Evolutionary conservation across 2,329 filamentous ascomycete genomes (phyloP), one percentile per base, ranked within the genome.

Genomic region (Ophiostoma triangulosporum): DNA sequence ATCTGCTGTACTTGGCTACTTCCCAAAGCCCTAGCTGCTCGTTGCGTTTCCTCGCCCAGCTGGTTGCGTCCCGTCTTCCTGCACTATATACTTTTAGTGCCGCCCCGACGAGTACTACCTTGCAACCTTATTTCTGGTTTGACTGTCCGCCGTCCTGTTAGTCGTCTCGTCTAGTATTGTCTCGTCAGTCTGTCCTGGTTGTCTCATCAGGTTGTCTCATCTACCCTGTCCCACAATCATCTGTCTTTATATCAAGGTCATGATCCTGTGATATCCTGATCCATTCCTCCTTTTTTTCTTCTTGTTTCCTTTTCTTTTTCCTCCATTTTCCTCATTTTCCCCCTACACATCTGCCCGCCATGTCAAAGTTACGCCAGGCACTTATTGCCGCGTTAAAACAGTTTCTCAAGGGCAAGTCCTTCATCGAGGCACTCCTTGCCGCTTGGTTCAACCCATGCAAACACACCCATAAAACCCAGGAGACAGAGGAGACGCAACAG

Each of bases 381-480:
- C 67, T 83, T 61, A 61, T 77, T 57, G 70, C 75, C 58, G 77
- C 76, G 56, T 66, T 81, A 64, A 79, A 73, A 68, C 78, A 76
- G 60, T 69, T 83, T 53, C 67, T 80, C 50, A 71, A 73, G 51
- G 79, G 79, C 60, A 81, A 76, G 67, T 78, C 77, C 50, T 67
- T 82, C 57, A 64, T 83, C 56, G 73, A 78, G 62, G 75, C 77
- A 50, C 67, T 82, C 29, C 65, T 83, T 55, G 68, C 74, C 56
- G 75, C 75, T 62, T 79, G 76, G 74, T 65, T 73, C 43, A 69
- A 65, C 54, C 71, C 51, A 46, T 29, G 43, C 43, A 17, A 45
- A 4, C 31, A 48, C 20, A 43, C 6, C 24, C 38, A 24, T n/a
- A n/a, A n/a, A n/a, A n/a, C n/a, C 20, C 38, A 24, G 38, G 24